phyloP scores from a whole-genome alignment of 805 yeast species.

The Naumovozyma castellii region DNA sequence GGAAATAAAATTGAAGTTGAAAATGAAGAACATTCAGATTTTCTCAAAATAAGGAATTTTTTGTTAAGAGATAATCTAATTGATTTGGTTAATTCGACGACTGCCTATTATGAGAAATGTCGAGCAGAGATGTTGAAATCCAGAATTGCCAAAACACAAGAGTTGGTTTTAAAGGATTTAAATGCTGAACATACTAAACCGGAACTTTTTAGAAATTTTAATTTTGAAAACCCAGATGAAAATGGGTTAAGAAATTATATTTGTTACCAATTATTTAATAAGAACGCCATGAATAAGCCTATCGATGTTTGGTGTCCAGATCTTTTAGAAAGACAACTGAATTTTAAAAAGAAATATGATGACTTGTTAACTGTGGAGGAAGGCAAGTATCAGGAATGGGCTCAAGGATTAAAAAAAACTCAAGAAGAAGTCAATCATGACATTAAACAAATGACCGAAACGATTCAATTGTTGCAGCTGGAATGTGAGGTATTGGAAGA shows the following conservation, averaged over 20 bases:
- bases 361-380: slow-evolving; percentile 42
- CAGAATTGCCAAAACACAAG: slow-evolving; percentile 30
- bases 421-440: slow-evolving; percentile 50
- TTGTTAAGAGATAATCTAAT: slow-evolving; percentile 64
- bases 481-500: slow-evolving; percentile 19
- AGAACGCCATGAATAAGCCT: slow-evolving; percentile 32
- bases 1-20: slow-evolving; percentile 90
- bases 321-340: slow-evolving; percentile 36
- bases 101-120: slow-evolving; percentile 62
- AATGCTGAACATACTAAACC: not conserved
- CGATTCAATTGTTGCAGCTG: slow-evolving; percentile 32
- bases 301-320: slow-evolving; percentile 39
- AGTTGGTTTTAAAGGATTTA: slow-evolving; percentile 8
- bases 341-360: slow-evolving; percentile 36
- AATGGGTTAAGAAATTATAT: slow-evolving; percentile 33
- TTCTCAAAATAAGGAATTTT: slow-evolving; percentile 50
- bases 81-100: slow-evolving; percentile 70
- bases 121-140: slow-evolving; percentile 48
- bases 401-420: slow-evolving; percentile 41
- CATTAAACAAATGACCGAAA: slow-evolving; percentile 36
- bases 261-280: slow-evolving; percentile 32
- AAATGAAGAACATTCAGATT: slow-evolving; percentile 70
- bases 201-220: slow-evolving; percentile 9
- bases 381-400: slow-evolving; percentile 53
- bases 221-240: slow-evolving; percentile 22